These are phyloP conservation scores for Dacryopinax primogenitus DNA, from an alignment of 768 basidiomycete species.

Conservation along the genomic window DNA sequence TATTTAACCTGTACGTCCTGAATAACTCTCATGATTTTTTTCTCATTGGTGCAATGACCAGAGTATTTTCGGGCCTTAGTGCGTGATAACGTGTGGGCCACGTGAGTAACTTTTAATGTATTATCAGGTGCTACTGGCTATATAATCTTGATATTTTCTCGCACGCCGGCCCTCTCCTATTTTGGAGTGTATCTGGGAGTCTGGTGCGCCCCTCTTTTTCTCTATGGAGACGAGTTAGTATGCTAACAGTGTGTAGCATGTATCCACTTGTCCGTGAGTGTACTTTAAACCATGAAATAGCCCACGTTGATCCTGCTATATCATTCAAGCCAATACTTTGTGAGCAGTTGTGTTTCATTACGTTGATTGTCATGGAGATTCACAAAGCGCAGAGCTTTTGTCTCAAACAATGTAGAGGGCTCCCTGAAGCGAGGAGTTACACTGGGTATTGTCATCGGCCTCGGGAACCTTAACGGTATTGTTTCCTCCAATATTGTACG, in stretches of 20 bases:
- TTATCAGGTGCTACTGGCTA: constrained; percentile 40
- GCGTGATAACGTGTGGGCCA: not conserved
- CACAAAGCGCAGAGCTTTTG: constrained; percentile 43
- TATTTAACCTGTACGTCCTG: constrained; percentile 38
- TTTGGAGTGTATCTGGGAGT: constrained; percentile 60
- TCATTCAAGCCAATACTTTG: not conserved
- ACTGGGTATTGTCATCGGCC: constrained; percentile 48
- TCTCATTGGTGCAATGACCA: not conserved
- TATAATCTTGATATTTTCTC: constrained; percentile 53
- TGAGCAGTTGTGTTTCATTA: not conserved
- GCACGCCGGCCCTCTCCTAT: constrained; percentile 52
- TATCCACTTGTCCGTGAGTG: constrained; percentile 54
- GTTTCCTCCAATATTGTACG: constrained; percentile 51
- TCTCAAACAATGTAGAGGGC: constrained; percentile 62
- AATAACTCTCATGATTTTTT: not conserved
- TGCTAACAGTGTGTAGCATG: constrained; percentile 34
- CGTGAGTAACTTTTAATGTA: not conserved
- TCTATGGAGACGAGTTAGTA: not conserved
- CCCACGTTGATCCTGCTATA: not conserved
- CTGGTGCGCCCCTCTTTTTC: constrained; percentile 26
- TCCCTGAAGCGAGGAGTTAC: constrained; percentile 62
- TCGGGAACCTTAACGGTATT: constrained; percentile 58
- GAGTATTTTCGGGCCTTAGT: constrained; percentile 22
- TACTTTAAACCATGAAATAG: not conserved
- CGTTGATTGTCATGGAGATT: not conserved